Evolutionary conservation across 140 eudicot species (phyloP), one percentile per base, ranked within the genome.

Genomic region (Senecio squalidus): DNA sequence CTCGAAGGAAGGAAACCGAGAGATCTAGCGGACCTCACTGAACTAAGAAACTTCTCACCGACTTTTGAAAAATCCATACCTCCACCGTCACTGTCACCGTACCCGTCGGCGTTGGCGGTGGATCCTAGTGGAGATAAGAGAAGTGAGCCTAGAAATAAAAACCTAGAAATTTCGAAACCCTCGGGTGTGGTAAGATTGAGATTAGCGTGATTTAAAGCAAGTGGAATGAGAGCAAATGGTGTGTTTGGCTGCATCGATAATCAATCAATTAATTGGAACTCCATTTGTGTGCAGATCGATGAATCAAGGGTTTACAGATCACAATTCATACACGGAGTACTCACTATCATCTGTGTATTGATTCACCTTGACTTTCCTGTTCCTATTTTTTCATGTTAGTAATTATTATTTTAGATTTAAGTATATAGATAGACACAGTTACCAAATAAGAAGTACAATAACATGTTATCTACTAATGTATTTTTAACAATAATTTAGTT

Each of bases 1-100:
- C 74, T 26, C 1, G 89, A 71, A 55, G 95, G 95, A 49, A 92
- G 85, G 27, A 92, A 76, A 31, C 89, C 94, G 39, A 86, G 77
- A 59, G 96, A 79, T 72, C 96, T 82, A 9, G 98, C 98, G n/a
- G 98, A 92, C 40, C 98, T 94, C 34, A 92, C 98, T 31, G 98
- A 92, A 60, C 93, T 92, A 44, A 92, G 75, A 68, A 92, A 75
- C 81, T 87, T 87, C 89, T 92, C 96, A 45, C 98, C 96, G 16
- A 92, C 95, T 67, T 84, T 87, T 3, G 96, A 87, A 31, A 92
- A 80, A 79, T 92, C 98, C 98, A 92, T 92, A 62, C 61, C 41
- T 8, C 73, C 82, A 60, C 53, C 67, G n/a, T n/a, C n/a, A n/a
- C 20, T 53, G 49, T 36, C 66, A 38, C 67, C 92, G 46, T 26